A percentile compares a stretch with the other conserved stretches of the same genome.
phyloP scores from a whole-genome alignment of 2,329 filamentous ascomycete species.

The Coleophoma eucalyptorum region DNA sequence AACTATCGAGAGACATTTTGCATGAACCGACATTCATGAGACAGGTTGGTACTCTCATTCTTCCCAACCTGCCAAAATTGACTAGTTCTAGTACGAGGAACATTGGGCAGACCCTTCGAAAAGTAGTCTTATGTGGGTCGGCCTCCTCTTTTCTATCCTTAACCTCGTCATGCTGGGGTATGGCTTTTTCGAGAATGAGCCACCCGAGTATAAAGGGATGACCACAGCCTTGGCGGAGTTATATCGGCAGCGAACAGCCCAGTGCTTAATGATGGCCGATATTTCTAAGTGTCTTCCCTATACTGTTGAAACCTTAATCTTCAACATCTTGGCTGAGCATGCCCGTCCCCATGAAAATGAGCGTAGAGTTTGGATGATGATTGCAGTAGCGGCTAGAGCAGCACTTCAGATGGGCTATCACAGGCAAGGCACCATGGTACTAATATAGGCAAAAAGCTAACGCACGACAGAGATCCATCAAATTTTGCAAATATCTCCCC shows the following conservation, averaged over 20 bases:
- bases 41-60: conserved; percentile 40
- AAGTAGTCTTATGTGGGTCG: conserved; percentile 72
- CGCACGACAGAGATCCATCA: conserved; percentile 70
- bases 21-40: conserved; percentile 81
- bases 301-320: conserved; percentile 69
- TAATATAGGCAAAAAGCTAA: conserved; percentile 52
- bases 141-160: conserved; percentile 71
- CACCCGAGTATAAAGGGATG: conserved; percentile 63
- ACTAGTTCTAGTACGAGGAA: background rate
- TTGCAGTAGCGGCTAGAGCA: conserved; percentile 46
- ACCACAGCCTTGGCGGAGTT: conserved; percentile 52
- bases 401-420: conserved; percentile 56
- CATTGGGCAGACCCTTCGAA: conserved; percentile 68
- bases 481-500: conserved; percentile 60
- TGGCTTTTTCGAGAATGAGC: conserved; percentile 69
- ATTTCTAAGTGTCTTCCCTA: conserved; percentile 70
- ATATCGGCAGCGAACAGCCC: conserved; percentile 68
- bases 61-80: background rate
- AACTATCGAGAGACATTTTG: conserved; percentile 55
- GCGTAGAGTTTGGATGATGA: conserved; percentile 39
- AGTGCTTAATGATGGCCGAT: conserved; percentile 72
- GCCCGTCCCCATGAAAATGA: conserved; percentile 69
- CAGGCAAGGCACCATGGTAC: conserved; percentile 7
- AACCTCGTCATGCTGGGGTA: conserved; percentile 74
- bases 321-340: conserved; percentile 72